Evolutionary conservation across 495 filamentous ascomycete genomes (phyloP).

Genomic region (Aspergillus cristatus): DNA sequence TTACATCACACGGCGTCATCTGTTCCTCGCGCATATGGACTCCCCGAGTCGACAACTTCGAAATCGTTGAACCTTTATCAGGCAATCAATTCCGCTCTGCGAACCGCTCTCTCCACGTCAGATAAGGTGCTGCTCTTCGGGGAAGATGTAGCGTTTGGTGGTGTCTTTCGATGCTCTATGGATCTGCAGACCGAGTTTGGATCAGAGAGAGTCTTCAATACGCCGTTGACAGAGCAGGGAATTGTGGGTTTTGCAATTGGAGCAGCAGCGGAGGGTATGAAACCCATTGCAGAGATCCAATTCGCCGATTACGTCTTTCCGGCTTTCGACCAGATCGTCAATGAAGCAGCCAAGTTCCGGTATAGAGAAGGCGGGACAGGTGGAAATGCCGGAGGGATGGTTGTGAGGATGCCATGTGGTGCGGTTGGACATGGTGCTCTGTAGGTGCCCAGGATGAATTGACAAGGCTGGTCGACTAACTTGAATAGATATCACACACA

Average conservation of each 20-base stretch:
- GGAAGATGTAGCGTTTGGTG: constrained; percentile 94
- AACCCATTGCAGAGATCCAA: constrained; percentile 90
- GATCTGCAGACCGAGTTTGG: constrained; percentile 82
- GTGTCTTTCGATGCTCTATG: constrained; percentile 93
- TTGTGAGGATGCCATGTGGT: constrained; percentile 89
- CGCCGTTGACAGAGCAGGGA: constrained; percentile 87
- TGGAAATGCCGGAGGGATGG: constrained; percentile 64
- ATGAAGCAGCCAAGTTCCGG: constrained; percentile 89
- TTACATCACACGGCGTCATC: constrained; percentile 70
- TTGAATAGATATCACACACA: constrained; percentile 76
- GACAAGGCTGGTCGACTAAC: background rate
- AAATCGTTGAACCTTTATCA: constrained; percentile 88
- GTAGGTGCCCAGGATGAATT: constrained; percentile 44
- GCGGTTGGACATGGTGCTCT: constrained; percentile 93
- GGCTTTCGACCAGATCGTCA: constrained; percentile 95
- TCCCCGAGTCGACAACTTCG: constrained; percentile 57
- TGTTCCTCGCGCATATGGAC: constrained; percentile 51
- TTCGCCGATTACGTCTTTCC: constrained; percentile 98
- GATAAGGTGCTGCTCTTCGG: constrained; percentile 86
- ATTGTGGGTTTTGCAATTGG: constrained; percentile 93
- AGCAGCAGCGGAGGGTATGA: constrained; percentile 82
- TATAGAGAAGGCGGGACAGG: constrained; percentile 73
- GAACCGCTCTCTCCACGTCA: constrained; percentile 71
- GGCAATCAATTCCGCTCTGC: constrained; percentile 82
- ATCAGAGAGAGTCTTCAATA: constrained; percentile 88